A percentile compares a stretch with the other conserved stretches of the same genome.
These are phyloP conservation scores for Alternaria longipes DNA, from an alignment of 2,329 filamentous ascomycete genomes.

Conservation along the genomic window DNA sequence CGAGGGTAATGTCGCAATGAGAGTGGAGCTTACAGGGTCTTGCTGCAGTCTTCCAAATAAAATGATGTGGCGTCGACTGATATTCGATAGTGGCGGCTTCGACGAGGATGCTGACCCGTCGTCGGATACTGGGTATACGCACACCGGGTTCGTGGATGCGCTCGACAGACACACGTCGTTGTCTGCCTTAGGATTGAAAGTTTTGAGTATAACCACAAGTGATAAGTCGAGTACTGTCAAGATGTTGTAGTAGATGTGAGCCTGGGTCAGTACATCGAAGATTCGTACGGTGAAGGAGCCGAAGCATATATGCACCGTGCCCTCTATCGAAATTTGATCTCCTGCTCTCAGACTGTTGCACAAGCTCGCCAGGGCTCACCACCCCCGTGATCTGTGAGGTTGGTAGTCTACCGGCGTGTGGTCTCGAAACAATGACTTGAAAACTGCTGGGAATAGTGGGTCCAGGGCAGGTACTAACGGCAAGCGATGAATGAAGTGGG, in stretches of 20 bases:
- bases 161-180: constrained; percentile 27
- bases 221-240: constrained; percentile 10
- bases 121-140: constrained; percentile 38
- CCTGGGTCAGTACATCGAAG: constrained; percentile 18
- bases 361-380: constrained; percentile 41
- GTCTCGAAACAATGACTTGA: constrained; percentile 31
- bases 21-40: constrained; percentile 49
- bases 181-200: constrained; percentile 19
- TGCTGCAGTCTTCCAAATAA: constrained; percentile 46
- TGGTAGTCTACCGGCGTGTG: constrained; percentile 36
- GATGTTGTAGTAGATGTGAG: constrained; percentile 12
- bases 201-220: constrained; percentile 11
- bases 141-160: constrained; percentile 39
- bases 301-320: constrained; percentile 50
- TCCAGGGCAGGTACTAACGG: constrained; percentile 21
- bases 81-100: constrained; percentile 47
- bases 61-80: constrained; percentile 46
- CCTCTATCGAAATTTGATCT: constrained; percentile 39
- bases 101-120: constrained; percentile 41
- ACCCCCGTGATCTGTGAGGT: constrained; percentile 46
- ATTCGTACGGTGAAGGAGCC: constrained; percentile 33
- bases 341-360: constrained; percentile 41
- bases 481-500: constrained; percentile 31
- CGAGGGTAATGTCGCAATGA: constrained; percentile 41
- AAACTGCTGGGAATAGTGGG: constrained; percentile 19